Base-by-base conservation (phyloP, 2,329 filamentous ascomycete genomes). In the Aspergillus tamarii region DNA sequence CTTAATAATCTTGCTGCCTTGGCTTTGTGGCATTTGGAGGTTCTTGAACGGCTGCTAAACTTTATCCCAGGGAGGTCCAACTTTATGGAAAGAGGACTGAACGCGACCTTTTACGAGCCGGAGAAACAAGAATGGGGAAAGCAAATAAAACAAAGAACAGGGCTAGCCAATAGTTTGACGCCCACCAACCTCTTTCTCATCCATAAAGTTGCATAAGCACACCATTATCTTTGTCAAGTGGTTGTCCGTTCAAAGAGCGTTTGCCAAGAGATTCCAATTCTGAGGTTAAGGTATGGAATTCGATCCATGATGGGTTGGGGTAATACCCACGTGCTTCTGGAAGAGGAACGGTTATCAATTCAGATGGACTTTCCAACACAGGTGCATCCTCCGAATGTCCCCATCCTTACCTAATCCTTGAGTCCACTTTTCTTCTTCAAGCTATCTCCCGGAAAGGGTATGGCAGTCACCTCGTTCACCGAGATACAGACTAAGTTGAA, bases 1-100 rank as follows among this genome's bases (percentile, higher is more conserved):
- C 34, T 60, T 54, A 60, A 41, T 34, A 60, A 60, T 60, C 48
- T 54, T 53, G 58, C 36, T 54, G 58, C 58, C 58, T 60, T 55
- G 52, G 48, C 48, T 52, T 52, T 32, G 28, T 32, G 48, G n/a
- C 28, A 32, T 52, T 52, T 14, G 9, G 28, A 48, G 48, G 28
- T 32, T 52, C 2, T 32, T 34, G 26, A 52, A 52, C 28, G 48
- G 28, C 28, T 52, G 48, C 28, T n/a, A 32, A 52, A 52, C 26
- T 32, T 52, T 52, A 50, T 28, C 26, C 14, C 14, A 26, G 23
- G 23, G 11, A 26, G 12, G 23, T n/a, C 23, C 26, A 30, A 50
- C 46, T n/a, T n/a, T 46, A 21, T 46, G 11, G 21, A 11, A 19
- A n/a, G 26, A n/a, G 39, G 39, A 30, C 16, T 28, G 14, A 28